Conservation (phyloP, 345 rosid species). For the Populus ilicifolia region DNA sequence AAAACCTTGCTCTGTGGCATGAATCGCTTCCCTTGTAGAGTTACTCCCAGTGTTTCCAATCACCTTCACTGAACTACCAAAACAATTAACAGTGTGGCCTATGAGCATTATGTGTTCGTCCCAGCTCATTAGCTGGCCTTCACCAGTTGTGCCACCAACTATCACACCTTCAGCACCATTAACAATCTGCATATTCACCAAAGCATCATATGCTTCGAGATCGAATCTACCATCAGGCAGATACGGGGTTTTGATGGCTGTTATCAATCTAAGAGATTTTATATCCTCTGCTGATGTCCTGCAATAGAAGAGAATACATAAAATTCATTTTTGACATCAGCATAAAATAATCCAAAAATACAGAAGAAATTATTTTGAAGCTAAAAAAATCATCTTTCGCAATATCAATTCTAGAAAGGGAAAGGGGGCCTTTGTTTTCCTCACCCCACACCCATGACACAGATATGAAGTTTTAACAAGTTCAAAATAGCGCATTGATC, state of each 20-base stretch:
- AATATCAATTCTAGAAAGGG: conserved; percentile 3
- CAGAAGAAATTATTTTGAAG: too few species aligned
- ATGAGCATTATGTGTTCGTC: conserved; percentile 93
- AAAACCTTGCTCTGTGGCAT: conserved; percentile 86
- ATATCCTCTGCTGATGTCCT: conserved; percentile 77
- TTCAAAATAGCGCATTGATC: not conserved
- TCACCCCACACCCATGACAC: not conserved
- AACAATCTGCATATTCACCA: conserved; percentile 64
- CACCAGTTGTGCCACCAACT: conserved; percentile 92
- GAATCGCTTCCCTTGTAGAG: conserved; percentile 86
- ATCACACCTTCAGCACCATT: conserved; percentile 74
- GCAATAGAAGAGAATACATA: conserved; percentile 16
- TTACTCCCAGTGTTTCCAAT: conserved; percentile 88
- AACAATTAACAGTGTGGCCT: conserved; percentile 78
- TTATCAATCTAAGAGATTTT: conserved; percentile 63
- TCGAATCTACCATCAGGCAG: conserved; percentile 91
- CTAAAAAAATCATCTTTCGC: not conserved
- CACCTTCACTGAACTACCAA: conserved; percentile 68
- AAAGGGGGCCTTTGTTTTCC: not conserved
- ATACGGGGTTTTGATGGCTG: conserved; percentile 93
- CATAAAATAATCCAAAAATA: too few species aligned
- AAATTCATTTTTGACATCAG: too few species aligned
- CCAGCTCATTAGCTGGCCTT: conserved; percentile 96
- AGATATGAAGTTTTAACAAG: not conserved
- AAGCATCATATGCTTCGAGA: conserved; percentile 76